Percentiles rank a stretch among this genome's conserved stretches.
These are phyloP conservation scores for Bombardia bombarda DNA, from an alignment of 495 filamentous ascomycete species.

Conservation along the genomic window DNA sequence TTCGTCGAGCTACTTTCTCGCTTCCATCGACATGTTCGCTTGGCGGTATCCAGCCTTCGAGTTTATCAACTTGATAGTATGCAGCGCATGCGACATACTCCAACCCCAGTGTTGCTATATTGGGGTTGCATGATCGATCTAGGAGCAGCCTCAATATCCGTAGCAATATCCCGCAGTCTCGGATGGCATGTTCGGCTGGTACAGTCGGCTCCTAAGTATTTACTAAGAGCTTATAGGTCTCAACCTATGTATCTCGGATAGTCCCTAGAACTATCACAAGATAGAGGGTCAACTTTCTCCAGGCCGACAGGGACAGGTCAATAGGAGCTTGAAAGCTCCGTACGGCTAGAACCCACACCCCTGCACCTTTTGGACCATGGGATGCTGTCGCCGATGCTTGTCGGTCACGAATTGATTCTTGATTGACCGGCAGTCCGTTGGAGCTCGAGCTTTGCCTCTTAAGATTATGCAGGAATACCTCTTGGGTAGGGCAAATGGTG, in stretches of 20 bases:
- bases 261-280: too few relatives aligned
- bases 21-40: conserved; percentile 2
- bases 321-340: not conserved
- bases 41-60: conserved; percentile 7
- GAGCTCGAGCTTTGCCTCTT: too few relatives aligned
- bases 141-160: conserved; percentile 17
- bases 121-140: conserved; percentile 8
- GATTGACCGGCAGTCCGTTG: too few relatives aligned
- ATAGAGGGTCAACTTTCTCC: conserved; percentile 3
- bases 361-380: too few relatives aligned
- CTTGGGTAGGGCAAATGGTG: too few relatives aligned
- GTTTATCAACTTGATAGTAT: conserved; percentile 9
- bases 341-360: not conserved
- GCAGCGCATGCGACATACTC: conserved; percentile 6
- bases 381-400: too few relatives aligned
- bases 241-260: too few relatives aligned
- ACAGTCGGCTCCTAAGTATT: conserved; percentile 18
- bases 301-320: not conserved
- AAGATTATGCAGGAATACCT: too few relatives aligned
- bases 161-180: conserved; percentile 9
- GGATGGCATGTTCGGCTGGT: conserved; percentile 14
- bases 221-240: too few relatives aligned
- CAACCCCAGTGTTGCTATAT: conserved; percentile 18
- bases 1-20: conserved; percentile 4
- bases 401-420: too few relatives aligned